Evolutionary conservation across 2,329 filamentous ascomycete genomes (phyloP), one percentile per base, ranked within the genome.

Genomic region (Trichoderma hamatum): DNA sequence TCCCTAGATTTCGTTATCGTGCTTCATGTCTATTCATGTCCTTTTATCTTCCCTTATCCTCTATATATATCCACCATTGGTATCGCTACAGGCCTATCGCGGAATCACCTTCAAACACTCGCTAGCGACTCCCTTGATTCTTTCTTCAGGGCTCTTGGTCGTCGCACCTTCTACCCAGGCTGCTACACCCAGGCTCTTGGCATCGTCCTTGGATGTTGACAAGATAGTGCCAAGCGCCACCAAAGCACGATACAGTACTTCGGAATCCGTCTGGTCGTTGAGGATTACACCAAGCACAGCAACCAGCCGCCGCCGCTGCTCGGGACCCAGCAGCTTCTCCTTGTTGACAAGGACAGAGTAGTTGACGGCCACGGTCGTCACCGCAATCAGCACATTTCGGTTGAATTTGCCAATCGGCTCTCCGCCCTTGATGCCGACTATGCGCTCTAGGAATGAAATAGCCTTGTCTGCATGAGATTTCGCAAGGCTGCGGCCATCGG

Each of bases 311-410:
- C 78, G 77, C 21, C 77, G 77, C 39, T 77, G 76, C 61, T 74
- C 78, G 39, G 70, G 76, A 36, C 69, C 75, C 68, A 78, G 78
- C 69, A 80, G 79, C 71, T 78, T 84, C 72, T 84, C 79, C 63
- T 81, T 81, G 34, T 81, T 72, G 10, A 92, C 85, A 13, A 94
- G 85, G 1, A 97, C 93, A 0, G 93, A 85, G 72, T 92, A 91
- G 80, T 99, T 98, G 77, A 98, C 90, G 70, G 91, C 90, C 0
- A 93, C 84, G 0, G 96, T 97, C 1, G 92, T 89, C 21, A 93
- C 83, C 0, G 96, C 95, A 67, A 97, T 90, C 62, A 91, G 87
- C 13, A 98, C 83, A 73, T 97, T 97, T 64, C 92, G 89, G 77
- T 96, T 96, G 63, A 79, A 81, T 14, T 80, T 73, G 72, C 85